Percentiles rank a stretch among this genome's conserved stretches.
Evolutionary conservation across 164 flowering plant species (phyloP).

Genomic region (Piper betle): DNA sequence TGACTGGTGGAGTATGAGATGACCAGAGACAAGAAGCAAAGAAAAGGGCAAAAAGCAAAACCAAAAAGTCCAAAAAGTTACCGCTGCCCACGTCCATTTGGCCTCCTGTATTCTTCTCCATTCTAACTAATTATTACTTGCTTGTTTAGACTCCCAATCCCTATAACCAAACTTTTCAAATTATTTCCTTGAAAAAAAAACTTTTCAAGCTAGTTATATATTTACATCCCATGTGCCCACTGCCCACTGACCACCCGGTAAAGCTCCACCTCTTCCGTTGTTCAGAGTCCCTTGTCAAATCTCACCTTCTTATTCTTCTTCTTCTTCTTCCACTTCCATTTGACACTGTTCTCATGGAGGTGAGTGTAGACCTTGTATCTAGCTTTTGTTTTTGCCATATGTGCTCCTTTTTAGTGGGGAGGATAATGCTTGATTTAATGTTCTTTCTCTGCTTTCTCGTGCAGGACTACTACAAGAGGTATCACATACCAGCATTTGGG

Average conservation of each 20-base stretch:
- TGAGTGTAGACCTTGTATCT: not conserved
- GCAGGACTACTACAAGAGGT: slow-evolving; percentile 22
- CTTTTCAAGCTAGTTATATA: not conserved
- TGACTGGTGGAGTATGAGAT: slow-evolving; percentile 1
- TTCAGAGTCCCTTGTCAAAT: not conserved
- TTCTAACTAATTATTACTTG: not conserved
- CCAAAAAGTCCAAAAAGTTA: not conserved
- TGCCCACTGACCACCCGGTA: not conserved
- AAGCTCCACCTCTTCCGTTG: too few species aligned
- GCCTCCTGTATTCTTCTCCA: not conserved
- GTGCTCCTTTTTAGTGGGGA: not conserved
- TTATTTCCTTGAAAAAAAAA: not conserved
- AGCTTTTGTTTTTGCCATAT: not conserved
- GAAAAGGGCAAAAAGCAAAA: not conserved
- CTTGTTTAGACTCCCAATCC: not conserved
- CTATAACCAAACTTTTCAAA: not conserved
- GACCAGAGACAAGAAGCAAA: slow-evolving; percentile 4
- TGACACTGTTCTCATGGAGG: not conserved
- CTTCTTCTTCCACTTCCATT: not conserved
- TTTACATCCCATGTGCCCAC: not conserved
- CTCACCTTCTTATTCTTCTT: not conserved
- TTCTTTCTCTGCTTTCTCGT: not conserved
- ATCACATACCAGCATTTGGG: slow-evolving; percentile 51
- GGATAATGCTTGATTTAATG: not conserved
- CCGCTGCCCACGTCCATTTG: not conserved